phyloP scores from a whole-genome alignment of 1,284 basidiomycete genomes.

The Rhodotorula mucilaginosa region DNA sequence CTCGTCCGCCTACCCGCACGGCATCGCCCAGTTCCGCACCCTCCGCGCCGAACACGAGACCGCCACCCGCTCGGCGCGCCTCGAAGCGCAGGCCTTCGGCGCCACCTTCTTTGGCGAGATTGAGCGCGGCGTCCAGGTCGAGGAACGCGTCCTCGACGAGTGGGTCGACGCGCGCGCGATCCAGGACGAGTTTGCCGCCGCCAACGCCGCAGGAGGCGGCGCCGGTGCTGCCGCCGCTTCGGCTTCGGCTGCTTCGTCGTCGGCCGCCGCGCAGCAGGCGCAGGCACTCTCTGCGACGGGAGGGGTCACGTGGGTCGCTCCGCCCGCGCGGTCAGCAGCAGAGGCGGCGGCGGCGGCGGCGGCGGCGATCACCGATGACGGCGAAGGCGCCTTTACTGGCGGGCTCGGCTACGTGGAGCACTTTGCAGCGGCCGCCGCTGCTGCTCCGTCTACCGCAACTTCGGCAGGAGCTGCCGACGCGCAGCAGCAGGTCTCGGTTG shows the following conservation, averaged over 20 bases:
- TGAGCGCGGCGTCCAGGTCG: slow-evolving; percentile 61
- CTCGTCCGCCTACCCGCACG: slow-evolving; percentile 73
- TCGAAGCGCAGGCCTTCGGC: slow-evolving; percentile 78
- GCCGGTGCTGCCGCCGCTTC: neutral
- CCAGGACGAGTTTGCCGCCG: slow-evolving; percentile 26
- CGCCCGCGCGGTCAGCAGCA: neutral
- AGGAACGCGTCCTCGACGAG: slow-evolving; percentile 59
- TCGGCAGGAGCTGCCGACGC: neutral
- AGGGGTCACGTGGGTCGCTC: neutral
- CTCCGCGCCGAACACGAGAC: slow-evolving; percentile 81
- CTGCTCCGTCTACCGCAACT: too few species aligned
- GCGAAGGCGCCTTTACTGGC: slow-evolving; percentile 27
- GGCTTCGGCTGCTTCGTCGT: neutral
- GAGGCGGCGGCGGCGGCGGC: slow-evolving; percentile 8
- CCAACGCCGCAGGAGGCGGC: neutral
- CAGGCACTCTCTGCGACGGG: neutral
- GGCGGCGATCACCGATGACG: neutral
- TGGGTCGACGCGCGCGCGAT: slow-evolving; percentile 33
- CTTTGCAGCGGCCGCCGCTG: slow-evolving; percentile 64
- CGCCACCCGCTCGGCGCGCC: slow-evolving; percentile 68
- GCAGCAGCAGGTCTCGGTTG: neutral
- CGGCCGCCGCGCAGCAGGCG: neutral
- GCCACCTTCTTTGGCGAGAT: slow-evolving; percentile 66
- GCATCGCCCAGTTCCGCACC: slow-evolving; percentile 80
- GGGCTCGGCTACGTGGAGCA: slow-evolving; percentile 54